Evolutionary conservation across 2,329 filamentous ascomycete genomes (phyloP).

Genomic region (Xylaria arbuscula): DNA sequence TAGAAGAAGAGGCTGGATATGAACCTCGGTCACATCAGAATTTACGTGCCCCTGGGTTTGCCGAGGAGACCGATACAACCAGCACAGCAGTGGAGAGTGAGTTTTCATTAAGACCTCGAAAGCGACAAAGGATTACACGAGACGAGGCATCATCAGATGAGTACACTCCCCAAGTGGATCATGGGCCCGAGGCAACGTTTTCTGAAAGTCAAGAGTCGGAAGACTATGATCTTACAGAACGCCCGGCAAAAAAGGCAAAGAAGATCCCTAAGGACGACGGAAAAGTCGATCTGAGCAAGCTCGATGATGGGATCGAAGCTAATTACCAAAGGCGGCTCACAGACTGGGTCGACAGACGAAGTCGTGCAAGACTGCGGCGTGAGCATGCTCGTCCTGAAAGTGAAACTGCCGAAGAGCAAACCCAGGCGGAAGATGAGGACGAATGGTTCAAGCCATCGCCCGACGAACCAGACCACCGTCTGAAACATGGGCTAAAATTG

Average conservation of each 20-base stretch:
- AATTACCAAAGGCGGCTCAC: slow-evolving; percentile 81
- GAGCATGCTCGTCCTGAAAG: slow-evolving; percentile 48
- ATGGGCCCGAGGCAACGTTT: slow-evolving; percentile 48
- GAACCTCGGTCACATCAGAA: slow-evolving; percentile 76
- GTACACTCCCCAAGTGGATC: slow-evolving; percentile 54
- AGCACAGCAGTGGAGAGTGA: slow-evolving; percentile 58
- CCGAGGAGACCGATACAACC: slow-evolving; percentile 58
- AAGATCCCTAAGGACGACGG: slow-evolving; percentile 55
- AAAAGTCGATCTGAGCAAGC: slow-evolving; percentile 62
- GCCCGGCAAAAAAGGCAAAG: slow-evolving; percentile 55
- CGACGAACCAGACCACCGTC: slow-evolving; percentile 77
- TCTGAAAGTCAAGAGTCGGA: slow-evolving; percentile 52
- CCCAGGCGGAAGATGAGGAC: slow-evolving; percentile 56
- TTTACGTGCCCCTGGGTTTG: slow-evolving; percentile 78
- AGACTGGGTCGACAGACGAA: slow-evolving; percentile 76
- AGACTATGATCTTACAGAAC: slow-evolving; percentile 55
- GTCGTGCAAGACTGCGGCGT: slow-evolving; percentile 63
- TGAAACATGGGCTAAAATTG: slow-evolving; percentile 80
- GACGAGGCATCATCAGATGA: slow-evolving; percentile 58
- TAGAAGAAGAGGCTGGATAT: slow-evolving; percentile 56
- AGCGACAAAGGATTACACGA: slow-evolving; percentile 61
- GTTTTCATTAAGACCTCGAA: slow-evolving; percentile 68
- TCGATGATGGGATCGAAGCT: slow-evolving; percentile 90
- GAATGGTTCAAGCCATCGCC: slow-evolving; percentile 91
- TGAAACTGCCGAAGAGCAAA: slow-evolving; percentile 56